Percentiles rank a stretch among this genome's conserved stretches.
Evolutionary conservation across 441 rosid genomes (phyloP).

Genomic region (Pelargonium cotyledonis): DNA sequence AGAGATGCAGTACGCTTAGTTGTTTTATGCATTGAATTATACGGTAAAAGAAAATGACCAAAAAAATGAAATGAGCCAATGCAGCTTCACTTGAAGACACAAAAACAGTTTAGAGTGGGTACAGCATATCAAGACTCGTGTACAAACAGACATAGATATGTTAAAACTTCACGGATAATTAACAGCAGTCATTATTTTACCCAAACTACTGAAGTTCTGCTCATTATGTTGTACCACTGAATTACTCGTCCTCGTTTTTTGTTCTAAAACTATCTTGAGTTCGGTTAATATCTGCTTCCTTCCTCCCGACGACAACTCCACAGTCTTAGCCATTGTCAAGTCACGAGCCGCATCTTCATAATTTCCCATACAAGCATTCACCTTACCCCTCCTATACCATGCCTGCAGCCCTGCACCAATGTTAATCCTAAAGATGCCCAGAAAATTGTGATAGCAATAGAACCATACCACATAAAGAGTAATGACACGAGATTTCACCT

Average conservation of each 20-base stretch:
- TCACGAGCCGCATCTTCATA: slow-evolving; percentile 47
- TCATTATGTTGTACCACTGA: slow-evolving; percentile 15
- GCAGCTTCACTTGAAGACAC: not conserved
- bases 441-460: not conserved
- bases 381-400: slow-evolving; percentile 85
- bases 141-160: not conserved
- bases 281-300: slow-evolving; percentile 69
- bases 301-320: slow-evolving; percentile 55
- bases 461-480: not conserved
- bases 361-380: slow-evolving; percentile 52
- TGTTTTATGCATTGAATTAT: not conserved
- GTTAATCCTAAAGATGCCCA: not conserved
- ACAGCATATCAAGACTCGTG: not conserved
- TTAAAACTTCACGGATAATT: not conserved
- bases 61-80: not conserved
- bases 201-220: slow-evolving; percentile 19
- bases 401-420: slow-evolving; percentile 53
- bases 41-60: not conserved
- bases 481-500: slow-evolving; percentile 36
- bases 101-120: not conserved
- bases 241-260: slow-evolving; percentile 19
- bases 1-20: not conserved
- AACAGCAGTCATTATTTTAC: slow-evolving; percentile 31
- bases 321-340: slow-evolving; percentile 41
- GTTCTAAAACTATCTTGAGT: slow-evolving; percentile 31